Conservation (phyloP, 495 filamentous ascomycete species). For the Filosporella fistucella region DNA sequence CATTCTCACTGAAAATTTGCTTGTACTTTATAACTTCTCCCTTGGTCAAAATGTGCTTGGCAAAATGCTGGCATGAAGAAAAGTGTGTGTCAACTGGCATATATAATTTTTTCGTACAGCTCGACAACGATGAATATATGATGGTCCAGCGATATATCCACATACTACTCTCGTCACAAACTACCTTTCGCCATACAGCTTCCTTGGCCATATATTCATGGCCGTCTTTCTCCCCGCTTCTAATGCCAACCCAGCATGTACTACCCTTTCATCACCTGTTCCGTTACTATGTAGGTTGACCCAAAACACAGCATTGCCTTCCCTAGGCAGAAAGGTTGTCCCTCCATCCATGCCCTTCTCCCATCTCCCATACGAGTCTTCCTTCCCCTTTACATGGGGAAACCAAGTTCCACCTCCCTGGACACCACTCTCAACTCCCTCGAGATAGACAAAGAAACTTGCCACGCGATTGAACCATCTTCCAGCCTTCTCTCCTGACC, state of each 20-base stretch:
- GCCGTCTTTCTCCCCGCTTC: slow-evolving; percentile 7
- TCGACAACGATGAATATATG: no score
- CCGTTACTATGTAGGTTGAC: slow-evolving; percentile 12
- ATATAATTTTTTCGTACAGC: no score
- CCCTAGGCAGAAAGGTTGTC: background rate
- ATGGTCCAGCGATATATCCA: no score
- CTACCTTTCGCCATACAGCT: slow-evolving; percentile 5
- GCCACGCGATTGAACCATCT: slow-evolving; percentile 38
- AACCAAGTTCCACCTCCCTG: slow-evolving; percentile 44
- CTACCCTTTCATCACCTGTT: slow-evolving; percentile 10
- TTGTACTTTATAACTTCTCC: no score
- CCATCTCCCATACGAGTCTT: no score
- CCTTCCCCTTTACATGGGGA: slow-evolving; percentile 25
- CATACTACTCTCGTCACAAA: no score
- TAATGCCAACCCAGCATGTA: slow-evolving; percentile 9
- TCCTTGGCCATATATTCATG: slow-evolving; percentile 15
- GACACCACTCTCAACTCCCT: no score
- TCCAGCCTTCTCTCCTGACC: slow-evolving; percentile 18
- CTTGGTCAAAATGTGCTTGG: no score
- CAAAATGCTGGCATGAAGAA: no score
- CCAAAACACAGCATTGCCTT: slow-evolving; percentile 13
- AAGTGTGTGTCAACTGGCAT: no score
- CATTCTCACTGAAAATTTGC: no score
- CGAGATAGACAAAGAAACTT: slow-evolving; percentile 42
- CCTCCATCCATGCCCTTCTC: slow-evolving; percentile 4